These are phyloP conservation scores for Annona squamosa DNA, from an alignment of 164 flowering plant genomes.

Conservation along the genomic window DNA sequence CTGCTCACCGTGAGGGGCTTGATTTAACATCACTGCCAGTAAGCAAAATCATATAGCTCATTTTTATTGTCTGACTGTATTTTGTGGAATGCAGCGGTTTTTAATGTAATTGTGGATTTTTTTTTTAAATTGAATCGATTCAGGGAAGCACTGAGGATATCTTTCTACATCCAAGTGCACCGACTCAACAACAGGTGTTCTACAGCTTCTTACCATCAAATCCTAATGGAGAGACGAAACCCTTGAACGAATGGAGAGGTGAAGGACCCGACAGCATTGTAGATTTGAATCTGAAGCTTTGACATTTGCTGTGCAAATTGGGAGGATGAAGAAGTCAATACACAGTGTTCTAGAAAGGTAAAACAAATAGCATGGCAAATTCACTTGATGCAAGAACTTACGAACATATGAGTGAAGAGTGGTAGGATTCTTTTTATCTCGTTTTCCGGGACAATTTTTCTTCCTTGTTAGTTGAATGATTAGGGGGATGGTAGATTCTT, in stretches of 20 bases:
- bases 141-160: constrained; percentile 14
- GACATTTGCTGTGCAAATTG: background rate
- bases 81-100: background rate
- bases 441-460: too few species aligned
- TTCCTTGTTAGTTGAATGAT: background rate
- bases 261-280: constrained; percentile 6
- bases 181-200: constrained; percentile 3
- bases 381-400: background rate
- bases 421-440: background rate
- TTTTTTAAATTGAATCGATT: background rate
- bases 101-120: background rate
- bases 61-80: background rate
- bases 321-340: background rate
- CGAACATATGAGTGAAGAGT: background rate
- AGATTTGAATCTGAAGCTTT: constrained; percentile 22
- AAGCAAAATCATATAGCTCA: background rate
- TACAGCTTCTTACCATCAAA: constrained; percentile 12
- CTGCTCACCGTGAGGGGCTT: constrained; percentile 2
- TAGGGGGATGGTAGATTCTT: background rate
- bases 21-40: constrained; percentile 4
- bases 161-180: background rate
- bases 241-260: background rate
- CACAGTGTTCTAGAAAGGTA: background rate
- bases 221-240: background rate
- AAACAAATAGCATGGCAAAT: background rate